A percentile compares a stretch with the other conserved stretches of the same genome.
Evolutionary conservation across 2,329 filamentous ascomycete species (phyloP).

Genomic region (Penicillium sp.): DNA sequence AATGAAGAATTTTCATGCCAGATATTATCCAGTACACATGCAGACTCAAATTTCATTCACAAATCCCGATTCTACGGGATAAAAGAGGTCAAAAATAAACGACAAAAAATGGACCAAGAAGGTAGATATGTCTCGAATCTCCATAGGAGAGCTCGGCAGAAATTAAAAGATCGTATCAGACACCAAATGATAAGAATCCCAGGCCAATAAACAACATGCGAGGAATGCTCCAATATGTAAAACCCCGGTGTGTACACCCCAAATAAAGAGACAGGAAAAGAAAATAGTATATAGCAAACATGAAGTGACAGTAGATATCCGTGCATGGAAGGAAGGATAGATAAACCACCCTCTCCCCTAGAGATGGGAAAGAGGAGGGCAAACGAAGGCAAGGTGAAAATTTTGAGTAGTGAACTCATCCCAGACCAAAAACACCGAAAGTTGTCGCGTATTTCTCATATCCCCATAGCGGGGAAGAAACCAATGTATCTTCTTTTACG

Average conservation of each 20-base stretch:
- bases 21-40: slow-evolving; percentile 2
- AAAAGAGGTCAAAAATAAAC: slow-evolving; percentile 10
- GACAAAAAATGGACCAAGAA: slow-evolving; percentile 15
- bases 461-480: slow-evolving; percentile 26
- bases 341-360: slow-evolving; percentile 3
- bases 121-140: slow-evolving; percentile 13
- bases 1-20: background rate
- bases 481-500: slow-evolving; percentile 1
- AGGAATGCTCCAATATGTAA: slow-evolving; percentile 28
- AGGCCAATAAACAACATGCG: slow-evolving; percentile 29
- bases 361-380: slow-evolving; percentile 1
- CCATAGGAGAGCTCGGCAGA: slow-evolving; percentile 11
- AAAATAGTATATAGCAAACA: slow-evolving; percentile 20
- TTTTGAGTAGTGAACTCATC: slow-evolving; percentile 22
- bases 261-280: slow-evolving; percentile 24
- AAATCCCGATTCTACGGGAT: slow-evolving; percentile 13
- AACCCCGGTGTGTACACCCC: slow-evolving; percentile 20
- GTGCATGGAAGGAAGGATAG: slow-evolving; percentile 12
- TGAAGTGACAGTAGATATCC: slow-evolving; percentile 23
- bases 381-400: slow-evolving; percentile 8
- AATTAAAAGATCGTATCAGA: slow-evolving; percentile 27
- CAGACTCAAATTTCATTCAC: slow-evolving; percentile 24
- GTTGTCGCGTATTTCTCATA: slow-evolving; percentile 28
- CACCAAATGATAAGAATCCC: slow-evolving; percentile 20
- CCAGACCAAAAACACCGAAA: slow-evolving; percentile 19